Percentiles rank a stretch among this genome's conserved stretches.
Conservation (phyloP, 1,284 basidiomycete species). For the Chalciporus piperatoides region DNA sequence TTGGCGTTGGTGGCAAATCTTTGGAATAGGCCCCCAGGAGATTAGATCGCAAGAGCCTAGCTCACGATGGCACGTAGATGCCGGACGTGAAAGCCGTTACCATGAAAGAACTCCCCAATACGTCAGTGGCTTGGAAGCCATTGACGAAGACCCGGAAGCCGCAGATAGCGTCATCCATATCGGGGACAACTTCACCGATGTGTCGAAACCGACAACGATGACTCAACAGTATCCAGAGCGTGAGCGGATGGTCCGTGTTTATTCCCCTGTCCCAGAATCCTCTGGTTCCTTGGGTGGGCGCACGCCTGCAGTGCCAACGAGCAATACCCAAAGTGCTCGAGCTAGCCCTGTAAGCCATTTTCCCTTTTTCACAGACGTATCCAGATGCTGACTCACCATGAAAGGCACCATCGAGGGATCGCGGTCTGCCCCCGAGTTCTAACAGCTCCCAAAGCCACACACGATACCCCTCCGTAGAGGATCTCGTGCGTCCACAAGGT, state of each 20-base stretch:
- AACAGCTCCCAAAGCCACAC: conserved; percentile 13
- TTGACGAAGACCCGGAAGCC: conserved; percentile 13
- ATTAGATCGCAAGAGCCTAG: conserved; percentile 23
- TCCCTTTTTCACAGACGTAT: neutral
- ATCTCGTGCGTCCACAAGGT: neutral
- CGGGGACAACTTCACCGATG: conserved; percentile 17
- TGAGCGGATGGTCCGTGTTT: conserved; percentile 1
- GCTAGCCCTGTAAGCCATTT: conserved; percentile 20
- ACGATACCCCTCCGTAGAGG: conserved; percentile 10
- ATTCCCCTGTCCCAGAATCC: conserved; percentile 7
- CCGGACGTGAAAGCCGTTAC: conserved; percentile 18
- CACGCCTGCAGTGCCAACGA: neutral
- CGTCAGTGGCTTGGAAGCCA: conserved; percentile 1
- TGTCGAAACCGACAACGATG: conserved; percentile 17
- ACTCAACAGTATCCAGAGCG: conserved; percentile 12
- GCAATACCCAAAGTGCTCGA: conserved; percentile 1
- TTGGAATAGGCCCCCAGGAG: conserved; percentile 28
- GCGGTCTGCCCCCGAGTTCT: conserved; percentile 24
- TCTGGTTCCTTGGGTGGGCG: neutral
- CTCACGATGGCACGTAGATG: conserved; percentile 25
- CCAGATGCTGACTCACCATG: neutral
- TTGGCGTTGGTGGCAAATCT: conserved; percentile 29
- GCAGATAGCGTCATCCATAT: conserved; percentile 21
- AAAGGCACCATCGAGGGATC: conserved; percentile 15
- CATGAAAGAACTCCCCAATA: conserved; percentile 5